phyloP scores from a whole-genome alignment of 306 rosid species.

The Rosa rugosa region DNA sequence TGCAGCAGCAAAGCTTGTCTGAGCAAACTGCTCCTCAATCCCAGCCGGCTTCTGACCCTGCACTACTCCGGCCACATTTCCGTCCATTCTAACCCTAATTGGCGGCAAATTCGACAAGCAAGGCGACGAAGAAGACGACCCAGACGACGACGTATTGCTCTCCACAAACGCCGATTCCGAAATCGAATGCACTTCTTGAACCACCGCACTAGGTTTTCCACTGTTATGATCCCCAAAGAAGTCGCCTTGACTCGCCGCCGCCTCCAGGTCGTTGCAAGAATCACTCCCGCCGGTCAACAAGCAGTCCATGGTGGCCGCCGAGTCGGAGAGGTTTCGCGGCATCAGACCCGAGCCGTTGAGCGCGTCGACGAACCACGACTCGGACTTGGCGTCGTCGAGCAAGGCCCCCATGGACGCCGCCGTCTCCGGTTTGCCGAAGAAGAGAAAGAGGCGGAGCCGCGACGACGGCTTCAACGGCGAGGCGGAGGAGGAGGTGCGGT shows the following conservation, averaged over 20 bases:
- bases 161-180: slow-evolving; percentile 63
- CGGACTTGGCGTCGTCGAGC: slow-evolving; percentile 79
- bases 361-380: slow-evolving; percentile 93
- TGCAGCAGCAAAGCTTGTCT: slow-evolving; percentile 50
- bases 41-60: slow-evolving; percentile 51
- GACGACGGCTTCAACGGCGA: slow-evolving; percentile 54
- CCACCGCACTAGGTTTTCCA: slow-evolving; percentile 30
- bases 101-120: slow-evolving; percentile 83
- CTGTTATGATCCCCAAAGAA: slow-evolving; percentile 28
- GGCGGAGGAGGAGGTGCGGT: slow-evolving; percentile 42
- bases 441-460: slow-evolving; percentile 69
- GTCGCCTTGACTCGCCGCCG: slow-evolving; percentile 27
- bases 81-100: slow-evolving; percentile 72
- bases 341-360: slow-evolving; percentile 65
- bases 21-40: slow-evolving; percentile 74
- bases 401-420: slow-evolving; percentile 76
- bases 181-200: slow-evolving; percentile 44
- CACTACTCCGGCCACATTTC: slow-evolving; percentile 40
- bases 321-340: slow-evolving; percentile 59
- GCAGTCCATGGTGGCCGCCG: slow-evolving; percentile 54
- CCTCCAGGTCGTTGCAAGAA: slow-evolving; percentile 68
- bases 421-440: slow-evolving; percentile 72
- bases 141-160: slow-evolving; percentile 42
- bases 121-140: slow-evolving; percentile 65
- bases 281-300: slow-evolving; percentile 56